phyloP scores from a whole-genome alignment of 192 early-diverging fungal species.

The Linnemannia elongata region DNA sequence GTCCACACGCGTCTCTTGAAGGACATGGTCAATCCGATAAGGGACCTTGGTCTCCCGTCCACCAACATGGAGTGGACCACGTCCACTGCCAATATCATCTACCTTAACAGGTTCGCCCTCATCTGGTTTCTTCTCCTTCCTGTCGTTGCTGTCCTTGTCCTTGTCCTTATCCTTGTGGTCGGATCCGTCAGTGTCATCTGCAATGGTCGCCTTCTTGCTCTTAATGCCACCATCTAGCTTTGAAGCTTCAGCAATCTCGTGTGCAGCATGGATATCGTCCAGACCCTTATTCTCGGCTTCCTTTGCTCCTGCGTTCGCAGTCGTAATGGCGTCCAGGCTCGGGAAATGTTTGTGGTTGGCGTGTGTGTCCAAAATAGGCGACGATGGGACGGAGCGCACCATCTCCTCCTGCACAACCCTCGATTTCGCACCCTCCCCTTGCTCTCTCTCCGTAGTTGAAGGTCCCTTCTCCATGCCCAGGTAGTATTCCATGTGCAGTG shows the following conservation, averaged over 20 bases:
- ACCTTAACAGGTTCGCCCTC: neutral
- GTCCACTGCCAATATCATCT: neutral
- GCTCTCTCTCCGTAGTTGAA: slow-evolving; percentile 16
- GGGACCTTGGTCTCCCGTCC: slow-evolving; percentile 39
- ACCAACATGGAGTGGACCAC: slow-evolving; percentile 10
- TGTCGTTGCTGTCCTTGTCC: neutral
- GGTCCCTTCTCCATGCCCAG: slow-evolving; percentile 30
- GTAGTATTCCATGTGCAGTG: slow-evolving; percentile 34
- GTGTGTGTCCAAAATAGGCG: slow-evolving; percentile 5
- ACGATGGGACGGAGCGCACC: slow-evolving; percentile 18
- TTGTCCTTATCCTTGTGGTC: neutral
- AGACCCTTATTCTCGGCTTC: neutral
- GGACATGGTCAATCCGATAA: slow-evolving; percentile 61
- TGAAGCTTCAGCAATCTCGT: neutral
- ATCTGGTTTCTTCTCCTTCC: neutral
- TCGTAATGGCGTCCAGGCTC: neutral
- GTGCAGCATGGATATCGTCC: slow-evolving; percentile 14
- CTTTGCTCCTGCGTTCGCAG: neutral
- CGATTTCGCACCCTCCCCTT: slow-evolving; percentile 17
- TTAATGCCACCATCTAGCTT: neutral
- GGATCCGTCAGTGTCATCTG: neutral
- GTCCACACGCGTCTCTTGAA: slow-evolving; percentile 65
- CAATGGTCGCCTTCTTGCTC: slow-evolving; percentile 11
- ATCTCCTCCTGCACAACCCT: slow-evolving; percentile 38
- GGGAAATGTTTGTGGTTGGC: neutral